phyloP scores from a whole-genome alignment of 2,329 filamentous ascomycete genomes.

The Verticillium nonalfalfae region DNA sequence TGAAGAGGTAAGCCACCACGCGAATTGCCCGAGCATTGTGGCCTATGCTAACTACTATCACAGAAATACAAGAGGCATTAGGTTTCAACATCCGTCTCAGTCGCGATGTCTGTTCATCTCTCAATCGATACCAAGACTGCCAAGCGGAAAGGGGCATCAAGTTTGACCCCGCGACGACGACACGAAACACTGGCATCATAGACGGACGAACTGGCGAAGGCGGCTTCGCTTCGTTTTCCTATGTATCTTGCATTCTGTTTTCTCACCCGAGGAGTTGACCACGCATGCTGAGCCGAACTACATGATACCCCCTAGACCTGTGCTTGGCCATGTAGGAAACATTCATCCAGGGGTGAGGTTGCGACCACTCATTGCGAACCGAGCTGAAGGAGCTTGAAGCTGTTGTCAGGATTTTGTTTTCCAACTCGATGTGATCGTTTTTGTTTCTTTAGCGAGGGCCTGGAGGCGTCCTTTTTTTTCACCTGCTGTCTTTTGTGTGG shows the following conservation, averaged over 20 bases:
- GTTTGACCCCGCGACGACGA: neutral
- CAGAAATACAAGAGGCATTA: conserved; percentile 45
- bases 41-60: conserved; percentile 1
- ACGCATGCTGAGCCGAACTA: neutral
- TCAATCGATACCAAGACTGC: neutral
- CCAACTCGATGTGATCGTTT: neutral
- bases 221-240: neutral
- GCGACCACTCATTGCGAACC: neutral
- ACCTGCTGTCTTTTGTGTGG: too few species aligned
- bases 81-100: neutral
- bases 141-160: neutral
- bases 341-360: neutral
- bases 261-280: neutral
- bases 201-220: conserved; percentile 10
- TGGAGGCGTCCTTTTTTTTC: neutral
- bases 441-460: neutral
- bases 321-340: neutral
- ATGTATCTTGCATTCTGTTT: neutral
- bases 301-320: neutral
- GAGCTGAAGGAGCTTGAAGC: neutral
- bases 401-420: neutral
- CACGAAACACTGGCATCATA: conserved; percentile 10
- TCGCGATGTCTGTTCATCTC: neutral
- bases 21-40: neutral
- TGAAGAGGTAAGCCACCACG: conserved; percentile 70